A percentile compares a stretch with the other conserved stretches of the same genome.
phyloP scores from a whole-genome alignment of 164 flowering plant genomes.

The Litsea cubeba region DNA sequence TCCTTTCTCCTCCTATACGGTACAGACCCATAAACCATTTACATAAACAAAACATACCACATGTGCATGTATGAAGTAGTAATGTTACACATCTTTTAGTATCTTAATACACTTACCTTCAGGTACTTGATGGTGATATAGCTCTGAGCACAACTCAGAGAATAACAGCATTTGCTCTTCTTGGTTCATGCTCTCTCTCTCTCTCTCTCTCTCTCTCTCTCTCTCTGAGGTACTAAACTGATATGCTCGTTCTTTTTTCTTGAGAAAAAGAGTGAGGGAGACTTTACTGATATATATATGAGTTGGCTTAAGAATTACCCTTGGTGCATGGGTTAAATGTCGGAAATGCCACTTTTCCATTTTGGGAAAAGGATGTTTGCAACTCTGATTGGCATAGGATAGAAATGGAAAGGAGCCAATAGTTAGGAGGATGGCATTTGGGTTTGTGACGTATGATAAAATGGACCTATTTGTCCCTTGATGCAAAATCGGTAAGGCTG shows the following conservation, averaged over 20 bases:
- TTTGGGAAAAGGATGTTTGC: not conserved
- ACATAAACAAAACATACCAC: not conserved
- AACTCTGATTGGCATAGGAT: not conserved
- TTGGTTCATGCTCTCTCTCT: not conserved
- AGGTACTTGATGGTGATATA: conserved; percentile 18
- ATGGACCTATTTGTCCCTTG: not conserved
- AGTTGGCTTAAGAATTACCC: not conserved
- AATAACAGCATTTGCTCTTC: conserved; percentile 32
- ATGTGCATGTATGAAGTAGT: not conserved
- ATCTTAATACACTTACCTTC: not conserved
- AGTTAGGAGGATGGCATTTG: no score
- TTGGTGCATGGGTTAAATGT: not conserved
- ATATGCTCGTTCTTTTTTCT: not conserved
- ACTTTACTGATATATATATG: not conserved
- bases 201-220: not conserved
- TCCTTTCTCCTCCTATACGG: conserved; percentile 22
- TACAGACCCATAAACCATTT: not conserved
- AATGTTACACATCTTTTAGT: not conserved
- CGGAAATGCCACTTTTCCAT: not conserved
- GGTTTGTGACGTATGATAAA: not conserved
- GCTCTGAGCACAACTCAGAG: conserved; percentile 34
- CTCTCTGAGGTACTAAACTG: not conserved
- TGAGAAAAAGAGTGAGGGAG: no score
- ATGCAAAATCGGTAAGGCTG: not conserved
- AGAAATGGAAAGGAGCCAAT: not conserved